phyloP scores from a whole-genome alignment of 345 rosid genomes.

The Gossypium thurberi region DNA sequence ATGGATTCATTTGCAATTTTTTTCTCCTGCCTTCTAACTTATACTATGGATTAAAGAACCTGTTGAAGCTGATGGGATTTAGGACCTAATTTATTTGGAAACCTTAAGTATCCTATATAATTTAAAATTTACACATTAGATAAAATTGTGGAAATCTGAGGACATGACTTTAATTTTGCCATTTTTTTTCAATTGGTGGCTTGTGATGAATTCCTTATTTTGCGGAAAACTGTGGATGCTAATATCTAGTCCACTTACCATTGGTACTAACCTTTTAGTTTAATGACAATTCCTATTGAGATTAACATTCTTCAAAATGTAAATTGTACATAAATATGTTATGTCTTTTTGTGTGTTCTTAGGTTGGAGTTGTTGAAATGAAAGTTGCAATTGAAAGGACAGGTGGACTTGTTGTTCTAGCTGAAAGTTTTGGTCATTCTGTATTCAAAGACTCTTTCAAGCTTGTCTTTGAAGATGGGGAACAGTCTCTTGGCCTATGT shows the following conservation, averaged over 20 bases:
- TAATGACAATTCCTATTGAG: neutral
- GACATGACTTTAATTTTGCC: neutral
- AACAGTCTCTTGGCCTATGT: conserved; percentile 90
- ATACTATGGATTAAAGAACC: neutral
- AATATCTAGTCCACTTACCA: neutral
- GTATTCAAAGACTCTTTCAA: conserved; percentile 95
- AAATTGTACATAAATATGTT: conserved; percentile 25
- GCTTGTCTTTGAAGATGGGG: conserved; percentile 89
- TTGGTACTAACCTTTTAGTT: neutral
- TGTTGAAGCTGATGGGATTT: neutral
- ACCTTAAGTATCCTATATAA: neutral
- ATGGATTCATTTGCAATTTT: neutral
- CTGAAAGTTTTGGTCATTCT: conserved; percentile 99
- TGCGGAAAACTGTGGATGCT: neutral
- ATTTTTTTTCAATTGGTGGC: neutral
- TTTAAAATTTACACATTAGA: neutral
- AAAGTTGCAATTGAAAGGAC: conserved; percentile 93
- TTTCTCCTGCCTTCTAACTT: neutral
- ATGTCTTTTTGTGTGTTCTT: conserved; percentile 11
- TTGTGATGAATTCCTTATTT: neutral
- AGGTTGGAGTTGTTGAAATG: conserved; percentile 99
- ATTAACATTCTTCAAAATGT: neutral
- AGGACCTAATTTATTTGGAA: neutral
- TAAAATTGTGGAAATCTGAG: neutral
- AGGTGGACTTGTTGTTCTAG: conserved; percentile 91